Base-by-base conservation (phyloP, 2,329 filamentous ascomycete genomes). In the Calonectria pseudoturangicola region DNA sequence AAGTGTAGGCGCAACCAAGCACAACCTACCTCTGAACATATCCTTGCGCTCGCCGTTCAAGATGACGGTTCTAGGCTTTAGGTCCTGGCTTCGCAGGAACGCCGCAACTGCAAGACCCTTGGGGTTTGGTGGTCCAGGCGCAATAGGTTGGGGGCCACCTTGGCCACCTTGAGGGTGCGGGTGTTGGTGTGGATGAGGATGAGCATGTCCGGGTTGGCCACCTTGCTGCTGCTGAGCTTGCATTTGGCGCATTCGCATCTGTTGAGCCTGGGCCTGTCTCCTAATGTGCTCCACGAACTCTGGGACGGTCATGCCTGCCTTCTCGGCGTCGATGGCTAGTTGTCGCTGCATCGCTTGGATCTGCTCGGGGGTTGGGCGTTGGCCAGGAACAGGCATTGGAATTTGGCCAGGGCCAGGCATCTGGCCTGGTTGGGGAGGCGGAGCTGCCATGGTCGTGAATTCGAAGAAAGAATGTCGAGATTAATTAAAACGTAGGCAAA, bases 11-110 rank as follows among this genome's bases (percentile, higher is more conserved):
- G 21, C 18, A 47, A n/a, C 10, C 28, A 15, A 21, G 21, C 2
- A 1, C 15, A 27, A 74, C 82, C 63, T 88, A 96, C 95, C 95
- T 89, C 93, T 94, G 86, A 99, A 98, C 94, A 99, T 97, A 77
- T 99, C 96, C 86, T 98, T 98, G 81, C 97, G 92, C 89, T 98
- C 96, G 80, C 97, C 97, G 77, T 98, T 96, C 76, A 98, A 90
- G 76, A 99, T 97, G 83, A 94, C 96, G 21, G 96, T 98, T 75
- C 97, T 90, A 21, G 91, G 89, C 89, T 99, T 99, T 76, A 99
- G 87, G 72, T 97, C 91, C 86, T 98, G 96, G 71, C 90, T 85
- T 78, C 92, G 92, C 72, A 99, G 87, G 86, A 98, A 99, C 81
- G 95, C 93, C 77, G 97, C 97, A 68, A 99, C 90, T 10, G 96